Base-by-base conservation (phyloP, 208 protist genomes). In the Wallacemonas sp. region DNA sequence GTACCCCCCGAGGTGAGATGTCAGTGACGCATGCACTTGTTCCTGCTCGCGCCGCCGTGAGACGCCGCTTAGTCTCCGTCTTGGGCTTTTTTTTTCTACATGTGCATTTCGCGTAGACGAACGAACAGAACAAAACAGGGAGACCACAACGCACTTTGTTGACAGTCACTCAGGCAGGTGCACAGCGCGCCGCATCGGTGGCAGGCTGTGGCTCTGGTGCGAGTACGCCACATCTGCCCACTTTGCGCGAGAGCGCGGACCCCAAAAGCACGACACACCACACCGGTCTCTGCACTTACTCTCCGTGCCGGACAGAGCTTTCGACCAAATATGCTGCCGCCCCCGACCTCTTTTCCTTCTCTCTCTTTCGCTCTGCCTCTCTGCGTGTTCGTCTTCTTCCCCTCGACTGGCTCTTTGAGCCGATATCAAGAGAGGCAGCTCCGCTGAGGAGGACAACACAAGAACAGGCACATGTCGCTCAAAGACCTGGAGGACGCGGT, bases 1-100 rank as follows among this genome's bases (percentile, higher is more conserved):
- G 19, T 79, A 83, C 62, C 84, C 80, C 1, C 62, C 54, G 32
- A 45, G 45, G 46, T 34, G 52, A 42, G 10, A 48, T 2, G 8
- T n/a, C n/a, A n/a, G n/a, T n/a, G n/a, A n/a, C n/a, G n/a, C n/a
- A n/a, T n/a, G n/a, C n/a, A n/a, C n/a, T n/a, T n/a, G n/a, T n/a
- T n/a, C n/a, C n/a, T n/a, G n/a, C n/a, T n/a, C n/a, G n/a, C n/a
- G n/a, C n/a, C n/a, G n/a, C n/a, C n/a, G n/a, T n/a, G n/a, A n/a
- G n/a, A n/a, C n/a, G n/a, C n/a, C n/a, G n/a, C n/a, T n/a, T n/a
- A n/a, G n/a, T n/a, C n/a, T n/a, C n/a, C n/a, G n/a, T n/a, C n/a
- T n/a, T n/a, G n/a, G n/a, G n/a, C 36, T 54, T 27, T 37, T 65
- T 39, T n/a, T 46, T 12, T 48, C 30, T 42, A 19, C 57, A 63